These are phyloP conservation scores for Cicer arietinum DNA, from an alignment of 306 rosid species.

Conservation along the genomic window DNA sequence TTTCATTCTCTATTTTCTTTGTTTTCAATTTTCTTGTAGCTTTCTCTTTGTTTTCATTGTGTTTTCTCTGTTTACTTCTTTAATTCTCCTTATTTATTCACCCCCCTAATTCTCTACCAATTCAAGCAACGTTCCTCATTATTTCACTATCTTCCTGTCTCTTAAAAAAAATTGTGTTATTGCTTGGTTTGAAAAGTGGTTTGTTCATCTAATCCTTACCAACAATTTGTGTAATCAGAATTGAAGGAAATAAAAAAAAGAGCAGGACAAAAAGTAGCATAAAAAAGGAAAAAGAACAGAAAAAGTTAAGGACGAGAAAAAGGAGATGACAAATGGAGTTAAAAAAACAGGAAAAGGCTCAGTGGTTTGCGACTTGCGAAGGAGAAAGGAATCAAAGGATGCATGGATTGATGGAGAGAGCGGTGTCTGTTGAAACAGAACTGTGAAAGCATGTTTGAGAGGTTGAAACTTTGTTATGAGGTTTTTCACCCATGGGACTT, in stretches of 20 bases:
- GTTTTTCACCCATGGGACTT: neutral
- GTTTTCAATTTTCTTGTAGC: neutral
- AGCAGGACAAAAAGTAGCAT: neutral
- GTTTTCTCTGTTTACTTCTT: neutral
- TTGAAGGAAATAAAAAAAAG: neutral
- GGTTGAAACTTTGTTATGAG: constrained; percentile 12
- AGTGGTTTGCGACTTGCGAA: neutral
- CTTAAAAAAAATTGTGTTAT: constrained; percentile 4
- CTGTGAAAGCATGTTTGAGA: neutral
- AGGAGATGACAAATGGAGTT: neutral
- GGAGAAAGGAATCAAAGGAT: neutral
- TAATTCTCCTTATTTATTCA: neutral
- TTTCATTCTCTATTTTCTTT: neutral
- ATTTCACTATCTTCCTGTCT: neutral
- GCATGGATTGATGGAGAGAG: neutral
- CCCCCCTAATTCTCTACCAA: neutral
- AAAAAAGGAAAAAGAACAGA: neutral
- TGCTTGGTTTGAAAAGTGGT: neutral
- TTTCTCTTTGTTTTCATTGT: neutral
- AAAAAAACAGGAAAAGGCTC: neutral
- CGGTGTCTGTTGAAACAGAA: constrained; percentile 10
- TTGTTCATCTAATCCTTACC: neutral
- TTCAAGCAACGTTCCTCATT: neutral
- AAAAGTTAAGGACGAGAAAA: neutral
- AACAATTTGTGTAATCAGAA: neutral